phyloP scores from a whole-genome alignment of 257 asterid genomes.

The Linderniella brevidens region DNA sequence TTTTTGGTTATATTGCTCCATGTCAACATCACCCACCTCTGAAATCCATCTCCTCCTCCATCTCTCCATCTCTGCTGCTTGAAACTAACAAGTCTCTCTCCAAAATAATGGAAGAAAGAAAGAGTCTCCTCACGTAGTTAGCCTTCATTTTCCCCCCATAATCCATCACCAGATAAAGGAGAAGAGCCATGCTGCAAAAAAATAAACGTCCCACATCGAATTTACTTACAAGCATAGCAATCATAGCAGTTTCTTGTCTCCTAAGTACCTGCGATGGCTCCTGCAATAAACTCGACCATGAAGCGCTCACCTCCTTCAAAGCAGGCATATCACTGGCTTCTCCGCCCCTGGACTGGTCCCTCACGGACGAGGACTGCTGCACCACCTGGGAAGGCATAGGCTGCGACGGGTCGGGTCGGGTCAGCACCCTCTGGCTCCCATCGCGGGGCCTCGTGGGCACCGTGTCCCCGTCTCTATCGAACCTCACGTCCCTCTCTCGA shows the following conservation, averaged over 20 bases:
- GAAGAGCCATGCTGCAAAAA: no score
- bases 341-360: constrained; percentile 17
- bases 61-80: no score
- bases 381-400: constrained; percentile 13
- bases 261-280: constrained; percentile 6
- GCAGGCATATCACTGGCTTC: constrained; percentile 2
- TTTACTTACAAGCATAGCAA: background rate
- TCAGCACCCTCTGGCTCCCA: constrained; percentile 11
- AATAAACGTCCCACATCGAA: no score
- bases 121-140: no score
- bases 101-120: no score
- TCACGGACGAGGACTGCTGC: constrained; percentile 17
- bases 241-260: background rate
- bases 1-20: no score
- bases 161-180: no score
- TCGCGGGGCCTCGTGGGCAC: constrained; percentile 12
- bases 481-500: constrained; percentile 11
- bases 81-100: no score
- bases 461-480: constrained; percentile 12
- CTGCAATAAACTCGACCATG: constrained; percentile 10
- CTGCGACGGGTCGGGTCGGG: constrained; percentile 9
- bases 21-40: no score
- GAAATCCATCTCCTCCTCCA: no score
- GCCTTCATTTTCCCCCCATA: no score
- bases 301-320: constrained; percentile 9